Evolutionary conservation across 73 alveolate genomes (phyloP), one percentile per base, ranked within the genome.

Genomic region (Symbiodinium pilosum): DNA sequence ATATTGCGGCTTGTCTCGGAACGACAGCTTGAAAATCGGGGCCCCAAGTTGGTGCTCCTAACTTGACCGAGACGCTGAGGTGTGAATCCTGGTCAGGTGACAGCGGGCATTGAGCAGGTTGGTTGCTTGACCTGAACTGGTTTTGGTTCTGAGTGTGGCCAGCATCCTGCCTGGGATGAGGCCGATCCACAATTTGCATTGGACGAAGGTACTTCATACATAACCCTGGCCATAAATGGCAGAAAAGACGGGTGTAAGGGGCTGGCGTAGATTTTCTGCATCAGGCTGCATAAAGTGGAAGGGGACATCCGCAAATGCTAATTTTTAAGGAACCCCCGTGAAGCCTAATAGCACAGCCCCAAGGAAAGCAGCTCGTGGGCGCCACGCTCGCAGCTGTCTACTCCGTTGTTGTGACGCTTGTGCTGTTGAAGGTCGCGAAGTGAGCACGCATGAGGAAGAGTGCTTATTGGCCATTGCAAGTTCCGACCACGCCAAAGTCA

Each of bases 391-490:
- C 89, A 26, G 81, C 89, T 42, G 88, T 71, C 51, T 91, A 91
- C 68, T 91, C 97, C 6, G 30, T 41, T 43, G 42, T 43, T 1
- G 97, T 91, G 44, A 69, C 97, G 38, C 81, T 64, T n/a, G 12
- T 91, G 44, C 77, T 91, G 77, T 30, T 91, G 83, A 91, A 91
- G 97, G 94, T 86, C 54, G 59, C 59, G 59, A 47, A 47, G n/a
- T n/a, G n/a, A n/a, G n/a, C n/a, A n/a, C n/a, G n/a, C n/a, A n/a
- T n/a, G n/a, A n/a, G n/a, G n/a, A n/a, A n/a, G n/a, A n/a, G n/a
- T n/a, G n/a, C n/a, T n/a, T n/a, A n/a, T n/a, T n/a, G n/a, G n/a
- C n/a, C n/a, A n/a, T n/a, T n/a, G n/a, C n/a, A n/a, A n/a, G n/a
- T n/a, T n/a, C n/a, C n/a, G n/a, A n/a, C n/a, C n/a, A n/a, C n/a